Evolutionary conservation across 1,284 basidiomycete genomes (phyloP).

Genomic region (Bondarzewia mesenterica): DNA sequence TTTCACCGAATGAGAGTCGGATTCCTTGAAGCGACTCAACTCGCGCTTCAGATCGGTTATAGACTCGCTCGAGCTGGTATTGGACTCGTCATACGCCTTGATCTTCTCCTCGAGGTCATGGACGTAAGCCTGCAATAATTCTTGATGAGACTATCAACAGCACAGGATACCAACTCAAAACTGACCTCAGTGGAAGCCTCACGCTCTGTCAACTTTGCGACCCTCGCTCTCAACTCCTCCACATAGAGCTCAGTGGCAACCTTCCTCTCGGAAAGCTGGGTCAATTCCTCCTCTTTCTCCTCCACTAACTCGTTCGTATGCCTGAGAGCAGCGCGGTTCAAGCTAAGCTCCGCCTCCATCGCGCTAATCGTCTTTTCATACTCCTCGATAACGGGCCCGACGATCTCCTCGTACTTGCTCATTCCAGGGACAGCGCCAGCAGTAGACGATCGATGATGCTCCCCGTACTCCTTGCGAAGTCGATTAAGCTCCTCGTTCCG

Average conservation of each 20-base stretch:
- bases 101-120: constrained; percentile 89
- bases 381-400: constrained; percentile 96
- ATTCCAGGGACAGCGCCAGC: constrained; percentile 61
- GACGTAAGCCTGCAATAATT: constrained; percentile 66
- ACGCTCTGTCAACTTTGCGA: constrained; percentile 79
- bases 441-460: constrained; percentile 48
- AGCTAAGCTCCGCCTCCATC: constrained; percentile 89
- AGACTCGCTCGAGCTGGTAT: constrained; percentile 66
- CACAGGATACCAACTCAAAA: constrained; percentile 3
- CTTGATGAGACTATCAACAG: constrained; percentile 4
- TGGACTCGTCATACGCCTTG: constrained; percentile 73
- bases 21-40: constrained; percentile 69
- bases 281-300: constrained; percentile 79
- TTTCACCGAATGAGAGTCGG: constrained; percentile 60
- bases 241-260: constrained; percentile 80
- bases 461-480: constrained; percentile 67
- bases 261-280: constrained; percentile 58
- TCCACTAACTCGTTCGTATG: constrained; percentile 89
- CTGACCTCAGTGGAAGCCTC: constrained; percentile 85
- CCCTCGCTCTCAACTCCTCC: constrained; percentile 74
- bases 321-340: constrained; percentile 82
- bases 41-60: constrained; percentile 82
- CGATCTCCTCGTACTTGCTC: constrained; percentile 89
- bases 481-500: constrained; percentile 83
- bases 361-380: constrained; percentile 97